Conservation (phyloP, 2,329 filamentous ascomycete species). For the Clathrospora elynae region DNA sequence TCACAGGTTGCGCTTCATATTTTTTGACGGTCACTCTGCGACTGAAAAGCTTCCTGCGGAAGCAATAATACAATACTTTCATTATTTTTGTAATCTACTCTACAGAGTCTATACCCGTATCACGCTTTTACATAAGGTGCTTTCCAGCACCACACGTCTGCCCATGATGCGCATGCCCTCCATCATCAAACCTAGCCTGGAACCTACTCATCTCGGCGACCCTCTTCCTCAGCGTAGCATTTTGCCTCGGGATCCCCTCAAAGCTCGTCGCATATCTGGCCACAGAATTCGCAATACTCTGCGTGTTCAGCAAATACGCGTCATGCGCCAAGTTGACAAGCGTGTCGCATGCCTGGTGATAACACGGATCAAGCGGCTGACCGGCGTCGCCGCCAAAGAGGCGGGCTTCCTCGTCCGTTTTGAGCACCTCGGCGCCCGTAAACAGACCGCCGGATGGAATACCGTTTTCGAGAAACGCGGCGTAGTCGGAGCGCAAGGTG, state of each 20-base stretch:
- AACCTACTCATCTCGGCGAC: conserved; percentile 32
- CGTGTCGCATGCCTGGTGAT: conserved; percentile 47
- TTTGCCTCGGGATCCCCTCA: conserved; percentile 42
- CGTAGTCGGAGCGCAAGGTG: conserved; percentile 49
- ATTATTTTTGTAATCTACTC: conserved; percentile 1
- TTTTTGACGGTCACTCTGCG: too few relatives aligned
- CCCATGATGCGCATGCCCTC: conserved; percentile 35
- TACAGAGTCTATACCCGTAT: not conserved
- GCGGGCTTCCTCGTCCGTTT: conserved; percentile 45
- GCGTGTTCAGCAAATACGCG: conserved; percentile 47
- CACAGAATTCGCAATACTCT: conserved; percentile 48
- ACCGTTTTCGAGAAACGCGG: conserved; percentile 49
- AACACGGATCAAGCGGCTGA: conserved; percentile 45
- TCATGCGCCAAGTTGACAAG: conserved; percentile 46
- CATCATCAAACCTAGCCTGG: conserved; percentile 32
- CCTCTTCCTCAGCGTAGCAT: conserved; percentile 38
- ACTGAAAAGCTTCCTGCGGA: too few relatives aligned
- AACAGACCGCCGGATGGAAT: conserved; percentile 49
- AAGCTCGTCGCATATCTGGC: conserved; percentile 47
- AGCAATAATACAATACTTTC: too few relatives aligned
- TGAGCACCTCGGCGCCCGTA: conserved; percentile 50
- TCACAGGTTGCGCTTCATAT: too few relatives aligned
- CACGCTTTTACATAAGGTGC: conserved; percentile 18
- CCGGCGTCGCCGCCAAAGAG: conserved; percentile 48
- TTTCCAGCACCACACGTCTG: conserved; percentile 32